Evolutionary conservation across 2,329 filamentous ascomycete genomes (phyloP), one percentile per base, ranked within the genome.

Genomic region (Colletotrichum karsti): DNA sequence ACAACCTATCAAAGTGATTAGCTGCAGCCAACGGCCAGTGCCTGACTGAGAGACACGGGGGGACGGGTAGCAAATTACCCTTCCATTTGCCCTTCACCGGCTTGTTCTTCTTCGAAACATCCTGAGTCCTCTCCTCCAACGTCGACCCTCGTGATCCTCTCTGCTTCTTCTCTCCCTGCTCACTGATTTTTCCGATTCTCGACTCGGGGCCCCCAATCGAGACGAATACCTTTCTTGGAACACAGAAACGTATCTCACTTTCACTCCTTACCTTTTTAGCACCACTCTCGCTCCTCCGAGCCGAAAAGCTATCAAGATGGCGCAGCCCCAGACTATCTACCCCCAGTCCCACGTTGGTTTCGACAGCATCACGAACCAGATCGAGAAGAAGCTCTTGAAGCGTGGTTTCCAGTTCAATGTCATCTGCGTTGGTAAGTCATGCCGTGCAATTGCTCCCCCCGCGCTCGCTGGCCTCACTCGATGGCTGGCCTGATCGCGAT

Each of bases 391-490:
- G 92, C 92, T 98, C 80, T 84, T 99, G 86, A 99, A 99, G 90
- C 94, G 96, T 85, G 96, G 96, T 77, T 99, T 99, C 85, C 96
- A 99, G 85, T 99, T 99, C 91, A 99, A 99, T 82, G 92, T 98
- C 79, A 98, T 98, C 83, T 98, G 95, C 82, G 96, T 98, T 82
- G 96, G 96, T 98, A 88, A 82, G 95, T 91, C 26, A 22, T 48
- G 10, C 28, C 35, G 22, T 18, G 20, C 24, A 22, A 50, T 62
- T 28, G 24, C 15, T n/a, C n/a, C 33, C 33, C 15, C 26, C 44
- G 37, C 53, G 20, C 53, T n/a, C 30, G 44, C 20, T 33, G 12
- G 15, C 22, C 22, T n/a, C 48, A 12, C 51, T 12, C 35, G n/a
- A 37, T 22, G 53, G 44, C 51, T 44, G 22, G 35, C 44, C 37